Conservation (phyloP, 176 grass and related monocot genomes). For the Neostapfia colusana region DNA sequence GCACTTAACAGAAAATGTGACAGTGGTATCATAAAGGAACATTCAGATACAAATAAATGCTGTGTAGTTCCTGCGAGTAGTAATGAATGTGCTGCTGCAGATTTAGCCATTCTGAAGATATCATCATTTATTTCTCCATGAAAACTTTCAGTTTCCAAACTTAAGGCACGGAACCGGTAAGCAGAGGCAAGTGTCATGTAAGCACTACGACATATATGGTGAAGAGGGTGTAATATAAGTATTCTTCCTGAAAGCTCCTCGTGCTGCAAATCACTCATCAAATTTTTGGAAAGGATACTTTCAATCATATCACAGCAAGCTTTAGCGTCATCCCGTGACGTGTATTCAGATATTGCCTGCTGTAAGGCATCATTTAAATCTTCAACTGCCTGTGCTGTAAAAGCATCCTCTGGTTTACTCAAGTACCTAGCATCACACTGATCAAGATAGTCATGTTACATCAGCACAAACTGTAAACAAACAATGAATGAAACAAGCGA, state of each 20-base stretch:
- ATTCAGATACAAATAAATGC: slow-evolving; percentile 67
- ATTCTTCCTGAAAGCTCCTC: slow-evolving; percentile 35
- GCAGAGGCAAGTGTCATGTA: slow-evolving; percentile 82
- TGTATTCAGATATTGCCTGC: slow-evolving; percentile 68
- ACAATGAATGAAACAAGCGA: not conserved
- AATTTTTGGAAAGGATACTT: slow-evolving; percentile 63
- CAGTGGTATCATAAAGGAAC: slow-evolving; percentile 61
- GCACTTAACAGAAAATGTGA: slow-evolving; percentile 62
- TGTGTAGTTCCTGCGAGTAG: slow-evolving; percentile 60
- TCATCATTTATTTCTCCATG: slow-evolving; percentile 25
- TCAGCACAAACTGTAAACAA: not conserved
- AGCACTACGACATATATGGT: slow-evolving; percentile 60
- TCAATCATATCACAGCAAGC: slow-evolving; percentile 72
- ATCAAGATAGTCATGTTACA: slow-evolving; percentile 32
- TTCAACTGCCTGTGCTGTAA: slow-evolving; percentile 32
- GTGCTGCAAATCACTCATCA: slow-evolving; percentile 27
- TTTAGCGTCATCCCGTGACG: slow-evolving; percentile 57
- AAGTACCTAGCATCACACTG: slow-evolving; percentile 58
- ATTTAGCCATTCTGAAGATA: slow-evolving; percentile 55
- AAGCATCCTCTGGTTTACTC: slow-evolving; percentile 35
- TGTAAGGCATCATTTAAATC: slow-evolving; percentile 56
- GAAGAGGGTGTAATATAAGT: slow-evolving; percentile 63
- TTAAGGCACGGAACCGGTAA: slow-evolving; percentile 50
- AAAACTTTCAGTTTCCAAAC: slow-evolving; percentile 22
- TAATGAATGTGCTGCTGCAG: slow-evolving; percentile 70